These are phyloP conservation scores for Russula sp. DNA, from an alignment of 768 basidiomycete genomes.

Conservation along the genomic window DNA sequence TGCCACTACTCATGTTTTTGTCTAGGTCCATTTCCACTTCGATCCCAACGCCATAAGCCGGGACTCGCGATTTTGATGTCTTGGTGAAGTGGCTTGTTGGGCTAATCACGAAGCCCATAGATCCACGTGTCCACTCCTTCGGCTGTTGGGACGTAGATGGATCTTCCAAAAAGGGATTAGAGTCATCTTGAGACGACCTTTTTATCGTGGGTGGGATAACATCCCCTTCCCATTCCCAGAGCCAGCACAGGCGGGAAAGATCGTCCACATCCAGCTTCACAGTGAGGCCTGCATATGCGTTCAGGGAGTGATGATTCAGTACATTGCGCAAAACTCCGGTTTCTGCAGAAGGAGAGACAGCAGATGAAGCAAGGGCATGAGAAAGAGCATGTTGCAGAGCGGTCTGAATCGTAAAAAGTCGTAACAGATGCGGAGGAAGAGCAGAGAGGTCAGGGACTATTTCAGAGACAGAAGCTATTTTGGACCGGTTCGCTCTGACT, in stretches of 20 bases:
- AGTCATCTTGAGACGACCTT: slow-evolving; percentile 23
- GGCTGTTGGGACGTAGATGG: slow-evolving; percentile 29
- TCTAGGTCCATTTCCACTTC: slow-evolving; percentile 84
- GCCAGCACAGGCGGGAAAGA: slow-evolving; percentile 72
- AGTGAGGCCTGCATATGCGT: slow-evolving; percentile 60
- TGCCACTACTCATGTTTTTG: slow-evolving; percentile 73
- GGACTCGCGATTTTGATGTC: slow-evolving; percentile 55
- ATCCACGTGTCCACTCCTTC: slow-evolving; percentile 73
- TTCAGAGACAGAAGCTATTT: slow-evolving; percentile 14
- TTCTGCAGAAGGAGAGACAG: slow-evolving; percentile 68
- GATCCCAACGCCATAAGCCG: slow-evolving; percentile 81
- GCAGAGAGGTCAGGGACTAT: slow-evolving; percentile 26
- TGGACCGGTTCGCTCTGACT: slow-evolving; percentile 30
- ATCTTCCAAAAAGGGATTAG: slow-evolving; percentile 28
- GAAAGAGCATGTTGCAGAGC: slow-evolving; percentile 78
- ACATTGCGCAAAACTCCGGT: slow-evolving; percentile 73
- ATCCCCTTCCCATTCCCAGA: slow-evolving; percentile 82
- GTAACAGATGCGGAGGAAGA: slow-evolving; percentile 54
- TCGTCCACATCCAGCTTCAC: slow-evolving; percentile 64
- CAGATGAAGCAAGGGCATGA: slow-evolving; percentile 78
- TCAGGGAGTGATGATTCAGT: slow-evolving; percentile 67
- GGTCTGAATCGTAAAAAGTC: slow-evolving; percentile 58
- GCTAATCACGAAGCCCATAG: slow-evolving; percentile 72
- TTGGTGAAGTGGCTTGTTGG: slow-evolving; percentile 72
- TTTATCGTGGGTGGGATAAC: slow-evolving; percentile 30